Conservation (phyloP, 2,329 filamentous ascomycete species). For the Epichloe uncinata region DNA sequence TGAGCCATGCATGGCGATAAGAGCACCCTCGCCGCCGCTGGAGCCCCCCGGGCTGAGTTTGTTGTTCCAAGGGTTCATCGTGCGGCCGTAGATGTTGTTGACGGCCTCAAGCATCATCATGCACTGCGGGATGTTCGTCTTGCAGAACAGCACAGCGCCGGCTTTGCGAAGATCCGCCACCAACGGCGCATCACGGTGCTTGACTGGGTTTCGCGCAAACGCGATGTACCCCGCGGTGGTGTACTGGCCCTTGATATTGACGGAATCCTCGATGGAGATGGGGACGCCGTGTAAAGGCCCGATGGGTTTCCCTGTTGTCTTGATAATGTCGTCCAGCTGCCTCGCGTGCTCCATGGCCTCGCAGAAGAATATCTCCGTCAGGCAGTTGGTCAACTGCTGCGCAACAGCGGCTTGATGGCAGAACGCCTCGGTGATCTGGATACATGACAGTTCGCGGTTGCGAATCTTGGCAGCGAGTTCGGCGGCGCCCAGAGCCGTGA, state of each 20-base stretch:
- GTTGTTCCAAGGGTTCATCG: constrained; percentile 49
- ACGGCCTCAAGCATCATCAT: constrained; percentile 43
- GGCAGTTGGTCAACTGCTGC: constrained; percentile 23
- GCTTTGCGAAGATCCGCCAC: constrained; percentile 5
- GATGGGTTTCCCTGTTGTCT: constrained; percentile 4
- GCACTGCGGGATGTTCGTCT: constrained; percentile 54
- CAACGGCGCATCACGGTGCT: constrained; percentile 3
- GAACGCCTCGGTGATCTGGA: constrained; percentile 14
- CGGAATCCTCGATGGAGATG: constrained; percentile 22
- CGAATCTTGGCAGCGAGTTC: constrained; percentile 9
- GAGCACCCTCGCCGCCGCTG: constrained; percentile 41
- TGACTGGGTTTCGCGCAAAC: constrained; percentile 17
- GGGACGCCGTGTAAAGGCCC: constrained; percentile 48
- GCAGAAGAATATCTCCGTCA: constrained; percentile 37
- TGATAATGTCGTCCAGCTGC: constrained; percentile 25
- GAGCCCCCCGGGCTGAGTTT: constrained; percentile 50
- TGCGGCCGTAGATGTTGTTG: constrained; percentile 50
- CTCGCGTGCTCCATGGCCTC: constrained; percentile 30
- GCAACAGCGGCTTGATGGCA: constrained; percentile 16
- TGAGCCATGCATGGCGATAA: constrained; percentile 27
- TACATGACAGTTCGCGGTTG: constrained; percentile 9
- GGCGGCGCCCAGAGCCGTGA: constrained; percentile 9
- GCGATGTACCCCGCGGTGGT: constrained; percentile 6
- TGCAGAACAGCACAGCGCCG: constrained; percentile 38
- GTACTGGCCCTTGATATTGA: constrained; percentile 5